Base-by-base conservation (phyloP, 2,329 filamentous ascomycete species). In the Furcasterigmium sp. region DNA sequence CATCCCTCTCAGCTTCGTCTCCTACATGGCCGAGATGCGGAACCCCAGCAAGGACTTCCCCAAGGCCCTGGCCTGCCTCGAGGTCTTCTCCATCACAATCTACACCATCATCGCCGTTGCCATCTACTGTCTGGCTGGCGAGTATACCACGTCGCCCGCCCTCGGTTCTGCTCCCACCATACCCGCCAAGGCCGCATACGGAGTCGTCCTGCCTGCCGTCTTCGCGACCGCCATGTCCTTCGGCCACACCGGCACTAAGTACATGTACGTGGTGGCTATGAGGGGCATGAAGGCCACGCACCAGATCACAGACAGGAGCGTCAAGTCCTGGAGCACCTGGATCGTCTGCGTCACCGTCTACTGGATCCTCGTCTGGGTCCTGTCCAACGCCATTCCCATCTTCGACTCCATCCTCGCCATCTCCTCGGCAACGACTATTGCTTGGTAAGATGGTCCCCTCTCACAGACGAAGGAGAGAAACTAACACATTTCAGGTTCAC, bases 341-440 rank as follows among this genome's bases (percentile, higher is more conserved):
- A 53, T 65, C 44, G 51, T 47, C 19, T 56, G 57, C 40, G 60
- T 57, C 37, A 60, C 55, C 35, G 3, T 56, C 32, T 63, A 63
- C 55, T 64, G 61, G 61, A 14, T 54, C 15, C 43, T 60, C 20
- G 57, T 54, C 42, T 65, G 64, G 48, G 43, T 62, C 41, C 46
- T 65, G 29, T 61, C 62, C 51, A 62, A 60, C 47, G 60, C 62
- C 25, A 61, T 65, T 42, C 62, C 62, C 43, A 54, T 64, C 29
- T 65, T 65, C 46, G 58, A 64, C 51, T 63, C 60, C 8, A 64
- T 65, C 51, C 43, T 65, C 29, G 56, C 59, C 26, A 62, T 65
- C 38, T 56, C 61, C 18, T 62, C 60, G 4, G 62, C 62, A 14
- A 62, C 59, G 26, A 59, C 59, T 46, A 58, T 63, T 37, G 59